A percentile compares a stretch with the other conserved stretches of the same genome.
Evolutionary conservation across 805 yeast species (phyloP).

Genomic region (Cyberlindnera mrakii): DNA sequence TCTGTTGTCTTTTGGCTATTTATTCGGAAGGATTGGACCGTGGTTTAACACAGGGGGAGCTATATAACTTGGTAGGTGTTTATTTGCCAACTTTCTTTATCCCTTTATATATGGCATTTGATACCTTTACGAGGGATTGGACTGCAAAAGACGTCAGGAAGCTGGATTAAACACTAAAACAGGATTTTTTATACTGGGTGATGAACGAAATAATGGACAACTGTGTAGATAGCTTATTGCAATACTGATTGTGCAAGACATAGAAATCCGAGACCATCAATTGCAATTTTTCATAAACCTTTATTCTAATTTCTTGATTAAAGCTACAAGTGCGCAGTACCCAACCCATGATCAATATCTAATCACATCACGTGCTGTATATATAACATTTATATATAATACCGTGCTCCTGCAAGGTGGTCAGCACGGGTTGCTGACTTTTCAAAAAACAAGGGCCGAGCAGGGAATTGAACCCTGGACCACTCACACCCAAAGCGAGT

Average conservation of each 20-base stretch:
- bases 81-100: conserved; percentile 70
- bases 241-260: too few relatives aligned
- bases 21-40: conserved; percentile 28
- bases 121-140: conserved; percentile 18
- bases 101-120: conserved; percentile 45
- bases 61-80: conserved; percentile 39
- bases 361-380: too few relatives aligned
- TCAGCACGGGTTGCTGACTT: too few relatives aligned
- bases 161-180: not conserved
- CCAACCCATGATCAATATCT: too few relatives aligned
- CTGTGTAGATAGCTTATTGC: too few relatives aligned
- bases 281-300: too few relatives aligned
- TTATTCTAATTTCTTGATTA: not conserved
- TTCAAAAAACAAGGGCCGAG: conserved; percentile 10
- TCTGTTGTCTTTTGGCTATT: conserved; percentile 60
- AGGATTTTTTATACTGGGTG: too few relatives aligned
- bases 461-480: conserved; percentile 16
- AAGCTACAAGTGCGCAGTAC: too few relatives aligned
- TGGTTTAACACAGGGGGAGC: conserved; percentile 28
- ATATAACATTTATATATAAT: too few relatives aligned
- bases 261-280: too few relatives aligned
- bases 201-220: not conserved
- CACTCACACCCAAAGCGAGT: conserved; percentile 11
- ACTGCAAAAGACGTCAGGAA: not conserved
- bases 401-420: too few relatives aligned